Evolutionary conservation across 495 filamentous ascomycete species (phyloP).

Genomic region (Podospora pseudopauciseta): DNA sequence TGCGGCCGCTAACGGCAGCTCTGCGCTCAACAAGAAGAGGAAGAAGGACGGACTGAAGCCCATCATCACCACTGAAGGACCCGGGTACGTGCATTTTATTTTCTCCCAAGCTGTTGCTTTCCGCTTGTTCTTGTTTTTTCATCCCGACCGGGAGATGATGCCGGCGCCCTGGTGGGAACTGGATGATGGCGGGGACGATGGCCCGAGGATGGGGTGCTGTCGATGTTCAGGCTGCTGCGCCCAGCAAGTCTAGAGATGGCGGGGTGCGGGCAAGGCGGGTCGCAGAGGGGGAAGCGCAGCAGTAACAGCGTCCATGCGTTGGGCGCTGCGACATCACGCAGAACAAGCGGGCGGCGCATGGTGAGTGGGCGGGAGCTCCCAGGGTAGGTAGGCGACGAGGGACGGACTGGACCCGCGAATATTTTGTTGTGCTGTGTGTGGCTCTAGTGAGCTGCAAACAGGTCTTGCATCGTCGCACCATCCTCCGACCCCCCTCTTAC

Average conservation of each 20-base stretch:
- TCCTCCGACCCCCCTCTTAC: constrained; percentile 17
- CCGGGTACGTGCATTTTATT: constrained; percentile 39
- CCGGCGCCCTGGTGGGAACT: neutral
- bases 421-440: constrained; percentile 25
- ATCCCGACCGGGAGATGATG: neutral
- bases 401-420: constrained; percentile 16
- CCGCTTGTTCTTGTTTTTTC: neutral
- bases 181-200: neutral
- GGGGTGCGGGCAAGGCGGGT: constrained; percentile 28
- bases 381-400: neutral
- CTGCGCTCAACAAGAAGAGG: constrained; percentile 68
- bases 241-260: constrained; percentile 25
- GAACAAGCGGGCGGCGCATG: constrained; percentile 15
- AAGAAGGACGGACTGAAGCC: constrained; percentile 87
- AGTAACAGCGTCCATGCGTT: constrained; percentile 22
- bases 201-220: neutral
- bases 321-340: constrained; percentile 28
- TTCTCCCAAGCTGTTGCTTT: neutral
- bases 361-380: constrained; percentile 8
- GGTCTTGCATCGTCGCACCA: constrained; percentile 23
- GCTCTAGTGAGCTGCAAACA: constrained; percentile 32
- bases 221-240: neutral
- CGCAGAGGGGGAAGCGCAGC: constrained; percentile 21
- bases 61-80: constrained; percentile 78
- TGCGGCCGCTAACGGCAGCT: constrained; percentile 33